Percentiles rank a stretch among this genome's conserved stretches.
Evolutionary conservation across 768 basidiomycete genomes (phyloP).

Genomic region (Coprinellus aureogranulatus): DNA sequence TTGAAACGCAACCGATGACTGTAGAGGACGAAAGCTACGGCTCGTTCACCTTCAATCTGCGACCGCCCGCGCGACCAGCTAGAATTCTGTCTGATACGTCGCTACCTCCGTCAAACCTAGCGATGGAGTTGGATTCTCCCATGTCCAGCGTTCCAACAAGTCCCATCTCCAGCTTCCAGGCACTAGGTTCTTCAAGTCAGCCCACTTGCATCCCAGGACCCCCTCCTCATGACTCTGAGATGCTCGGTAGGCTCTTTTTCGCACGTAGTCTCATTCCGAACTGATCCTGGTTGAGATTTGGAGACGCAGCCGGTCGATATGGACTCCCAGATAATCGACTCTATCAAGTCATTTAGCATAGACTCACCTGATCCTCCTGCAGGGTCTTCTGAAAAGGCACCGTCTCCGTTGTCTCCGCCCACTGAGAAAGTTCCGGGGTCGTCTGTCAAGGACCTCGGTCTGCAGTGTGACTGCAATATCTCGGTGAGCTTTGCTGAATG

Average conservation of each 20-base stretch:
- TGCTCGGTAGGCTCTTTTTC: slow-evolving; percentile 39
- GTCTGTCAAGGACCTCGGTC: slow-evolving; percentile 29
- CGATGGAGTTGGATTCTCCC: slow-evolving; percentile 17
- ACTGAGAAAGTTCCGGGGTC: background rate
- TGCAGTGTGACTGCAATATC: slow-evolving; percentile 73
- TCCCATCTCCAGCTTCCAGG: slow-evolving; percentile 14
- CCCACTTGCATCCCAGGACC: slow-evolving; percentile 17
- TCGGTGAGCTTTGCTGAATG: slow-evolving; percentile 36
- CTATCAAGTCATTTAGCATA: slow-evolving; percentile 40
- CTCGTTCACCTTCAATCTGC: background rate
- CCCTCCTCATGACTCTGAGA: slow-evolving; percentile 39
- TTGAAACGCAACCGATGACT: slow-evolving; percentile 11
- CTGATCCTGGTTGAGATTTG: slow-evolving; percentile 28
- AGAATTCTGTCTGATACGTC: background rate
- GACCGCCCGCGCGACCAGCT: too few species aligned
- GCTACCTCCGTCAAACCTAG: slow-evolving; percentile 10
- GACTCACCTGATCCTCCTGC: background rate
- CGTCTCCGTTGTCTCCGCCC: background rate
- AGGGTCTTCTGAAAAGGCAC: too few species aligned
- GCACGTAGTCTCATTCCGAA: background rate
- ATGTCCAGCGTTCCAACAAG: slow-evolving; percentile 26
- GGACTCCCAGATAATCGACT: slow-evolving; percentile 20
- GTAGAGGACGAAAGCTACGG: slow-evolving; percentile 9
- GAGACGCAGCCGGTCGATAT: slow-evolving; percentile 34
- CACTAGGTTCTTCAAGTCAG: slow-evolving; percentile 31